Evolutionary conservation across 495 filamentous ascomycete species (phyloP), one percentile per base, ranked within the genome.

Genomic region (Podospora australis): DNA sequence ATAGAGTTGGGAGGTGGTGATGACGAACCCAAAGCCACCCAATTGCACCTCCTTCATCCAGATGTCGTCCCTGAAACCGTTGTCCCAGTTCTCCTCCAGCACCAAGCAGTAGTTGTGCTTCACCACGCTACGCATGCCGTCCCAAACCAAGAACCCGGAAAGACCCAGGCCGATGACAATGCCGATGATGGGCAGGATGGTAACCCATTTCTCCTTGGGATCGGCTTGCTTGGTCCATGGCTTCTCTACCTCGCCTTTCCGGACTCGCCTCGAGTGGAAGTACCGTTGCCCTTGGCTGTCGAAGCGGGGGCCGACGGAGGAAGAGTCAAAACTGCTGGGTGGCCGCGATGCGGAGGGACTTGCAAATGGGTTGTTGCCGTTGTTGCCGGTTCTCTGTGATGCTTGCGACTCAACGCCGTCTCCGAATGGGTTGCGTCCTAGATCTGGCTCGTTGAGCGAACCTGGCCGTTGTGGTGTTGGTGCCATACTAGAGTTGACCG

Each of bases 191-290:
- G 86, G 86, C 24, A 90, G 77, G 47, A 90, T 87, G 17, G 81
- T 88, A 4, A 87, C 82, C 87, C 87, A 90, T 70, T 88, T 90
- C 73, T 90, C 83, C 60, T 77, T 81, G 3, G 86, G 82, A 58
- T 90, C 85, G 44, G 73, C 78, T 53, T 79, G 77, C 16, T 70
- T 63, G 25, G 79, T 58, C 86, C 87, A 90, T 16, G 86, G 82
- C 60, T 82, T 78, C 52, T 87, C 77, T 13, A 83, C 62, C 30
- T 85, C 78, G 30, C 78, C 83, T 62, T 86, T 85, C 61, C 75
- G 77, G 28, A 91, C 70, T 48, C 86, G 67, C 34, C 87, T 70
- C 10, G 86, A 89, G 62, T 83, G 84, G 64, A 91, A 91, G 62
- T 86, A 91, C 53, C 75, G 70, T 48, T 72, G 65, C 14, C 62